Evolutionary conservation across 257 asterid species (phyloP), one percentile per base, ranked within the genome.

Genomic region (Primulina tabacum): DNA sequence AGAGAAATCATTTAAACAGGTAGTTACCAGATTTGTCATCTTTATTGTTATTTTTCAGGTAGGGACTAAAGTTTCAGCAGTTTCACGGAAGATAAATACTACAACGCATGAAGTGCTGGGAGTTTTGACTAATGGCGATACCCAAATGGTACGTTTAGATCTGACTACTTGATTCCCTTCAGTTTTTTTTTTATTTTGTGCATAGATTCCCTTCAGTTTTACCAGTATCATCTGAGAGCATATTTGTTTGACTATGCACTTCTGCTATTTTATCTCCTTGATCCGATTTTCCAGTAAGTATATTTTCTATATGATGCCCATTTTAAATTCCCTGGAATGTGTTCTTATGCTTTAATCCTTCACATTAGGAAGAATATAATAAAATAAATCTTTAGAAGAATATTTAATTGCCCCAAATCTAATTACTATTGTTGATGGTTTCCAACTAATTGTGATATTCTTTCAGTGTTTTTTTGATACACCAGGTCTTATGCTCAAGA

Each of bases 401-500:
- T 43, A 43, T 47, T 47, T 47, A 47, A 47, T 47, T 47, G 20
- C 56, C 20, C 56, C 29, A 61, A 28, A 35, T 18, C 56, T 7
- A 12, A n/a, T 9, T 64, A 20, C 53, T 63, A 43, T 62, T 64
- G 35, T 18, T 30, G 20, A 75, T 62, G 58, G 38, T 67, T 59
- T 74, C 69, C 84, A 62, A 82, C 81, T 70, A 58, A 55, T 72
- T 77, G 60, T 68, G 62, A 62, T 80, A 78, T 26, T 62, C 62
- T 5, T 80, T 77, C 94, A 93, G 99, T 90, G 99, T 79, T 90
- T 93, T 87, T 90, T 90, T 83, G 99, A 93, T 76, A 93, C 99
- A 29, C 99, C 99, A 4, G 99, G 99, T 65, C 90, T 93, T 47
- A 89, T 90, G 97, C 80, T 93, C 80, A 90, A 86, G 90, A 87